Conservation (phyloP, 2,329 filamentous ascomycete species). For the Neonectria neomacrospora region DNA sequence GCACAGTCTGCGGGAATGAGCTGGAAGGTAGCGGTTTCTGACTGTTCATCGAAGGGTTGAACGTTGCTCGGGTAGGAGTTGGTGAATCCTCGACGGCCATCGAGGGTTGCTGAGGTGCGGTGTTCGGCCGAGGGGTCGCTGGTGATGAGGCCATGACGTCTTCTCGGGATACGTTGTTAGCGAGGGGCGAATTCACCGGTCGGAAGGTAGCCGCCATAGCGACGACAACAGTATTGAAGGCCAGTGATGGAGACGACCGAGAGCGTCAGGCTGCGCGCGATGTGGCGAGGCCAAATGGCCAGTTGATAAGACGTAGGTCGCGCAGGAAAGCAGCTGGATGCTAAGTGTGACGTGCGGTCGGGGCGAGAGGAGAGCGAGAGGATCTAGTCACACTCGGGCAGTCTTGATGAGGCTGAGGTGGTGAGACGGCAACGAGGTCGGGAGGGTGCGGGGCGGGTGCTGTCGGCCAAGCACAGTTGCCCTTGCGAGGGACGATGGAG, state of each 20-base stretch:
- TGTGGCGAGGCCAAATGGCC: conserved; percentile 23
- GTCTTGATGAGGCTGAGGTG: conserved; percentile 42
- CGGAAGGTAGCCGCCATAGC: conserved; percentile 62
- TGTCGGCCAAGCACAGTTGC: conserved; percentile 37
- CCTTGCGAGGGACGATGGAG: conserved; percentile 34
- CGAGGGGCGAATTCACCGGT: conserved; percentile 58
- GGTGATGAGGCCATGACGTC: conserved; percentile 53
- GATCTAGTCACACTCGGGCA: conserved; percentile 34
- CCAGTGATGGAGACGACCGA: conserved; percentile 19
- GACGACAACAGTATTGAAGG: conserved; percentile 31
- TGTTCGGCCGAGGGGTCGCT: conserved; percentile 50
- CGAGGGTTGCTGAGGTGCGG: conserved; percentile 47
- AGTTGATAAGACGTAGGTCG: conserved; percentile 32
- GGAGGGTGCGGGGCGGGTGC: conserved; percentile 36
- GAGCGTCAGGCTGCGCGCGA: conserved; percentile 3
- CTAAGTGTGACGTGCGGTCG: conserved; percentile 13
- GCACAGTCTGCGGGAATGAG: conserved; percentile 62
- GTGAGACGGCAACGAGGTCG: conserved; percentile 39
- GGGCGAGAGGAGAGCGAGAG: neutral
- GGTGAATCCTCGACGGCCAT: conserved; percentile 57
- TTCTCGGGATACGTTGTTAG: conserved; percentile 47
- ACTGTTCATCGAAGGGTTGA: conserved; percentile 54
- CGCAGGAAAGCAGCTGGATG: conserved; percentile 36
- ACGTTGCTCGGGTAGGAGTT: conserved; percentile 72
- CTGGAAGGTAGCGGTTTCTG: conserved; percentile 66